Conservation (phyloP, 1,139 yeast genomes). For the Trichomonascaceae sp. region DNA sequence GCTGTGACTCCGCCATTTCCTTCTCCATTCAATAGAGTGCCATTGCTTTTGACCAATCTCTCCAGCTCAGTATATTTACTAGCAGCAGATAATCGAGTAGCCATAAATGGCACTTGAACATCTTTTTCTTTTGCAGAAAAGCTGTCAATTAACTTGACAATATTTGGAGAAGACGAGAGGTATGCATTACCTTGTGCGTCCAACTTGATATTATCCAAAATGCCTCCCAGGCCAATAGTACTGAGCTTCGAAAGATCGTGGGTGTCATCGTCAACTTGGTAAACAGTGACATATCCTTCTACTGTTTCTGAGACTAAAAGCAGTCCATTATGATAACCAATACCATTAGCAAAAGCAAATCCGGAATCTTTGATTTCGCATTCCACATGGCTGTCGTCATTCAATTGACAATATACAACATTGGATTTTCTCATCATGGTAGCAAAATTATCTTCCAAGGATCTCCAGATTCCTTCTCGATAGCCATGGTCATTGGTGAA, state of each 20-base stretch:
- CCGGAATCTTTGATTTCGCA: not conserved
- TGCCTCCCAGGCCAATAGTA: not conserved
- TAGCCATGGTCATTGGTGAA: conserved; percentile 12
- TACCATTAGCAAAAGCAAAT: conserved; percentile 3
- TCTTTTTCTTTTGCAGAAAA: not conserved
- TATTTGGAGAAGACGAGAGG: not conserved
- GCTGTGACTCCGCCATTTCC: not conserved
- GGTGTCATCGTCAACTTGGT: not conserved
- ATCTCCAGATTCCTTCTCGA: conserved; percentile 2
- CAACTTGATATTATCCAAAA: conserved; percentile 1
- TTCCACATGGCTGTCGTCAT: not conserved
- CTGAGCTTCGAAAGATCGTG: not conserved
- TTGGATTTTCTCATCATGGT: conserved; percentile 1
- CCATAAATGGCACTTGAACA: not conserved
- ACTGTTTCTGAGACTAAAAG: conserved; percentile 1
- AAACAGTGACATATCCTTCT: not conserved
- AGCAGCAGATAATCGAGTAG: not conserved
- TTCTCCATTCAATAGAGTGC: not conserved
- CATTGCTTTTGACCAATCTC: conserved; percentile 3
- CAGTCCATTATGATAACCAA: not conserved
- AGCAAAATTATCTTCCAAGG: conserved; percentile 7
- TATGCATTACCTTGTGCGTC: not conserved
- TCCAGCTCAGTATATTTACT: not conserved
- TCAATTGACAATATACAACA: not conserved
- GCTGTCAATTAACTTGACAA: not conserved